These are phyloP conservation scores for Persicaria tinctoria DNA, from an alignment of 148 eudicot species.

Conservation along the genomic window DNA sequence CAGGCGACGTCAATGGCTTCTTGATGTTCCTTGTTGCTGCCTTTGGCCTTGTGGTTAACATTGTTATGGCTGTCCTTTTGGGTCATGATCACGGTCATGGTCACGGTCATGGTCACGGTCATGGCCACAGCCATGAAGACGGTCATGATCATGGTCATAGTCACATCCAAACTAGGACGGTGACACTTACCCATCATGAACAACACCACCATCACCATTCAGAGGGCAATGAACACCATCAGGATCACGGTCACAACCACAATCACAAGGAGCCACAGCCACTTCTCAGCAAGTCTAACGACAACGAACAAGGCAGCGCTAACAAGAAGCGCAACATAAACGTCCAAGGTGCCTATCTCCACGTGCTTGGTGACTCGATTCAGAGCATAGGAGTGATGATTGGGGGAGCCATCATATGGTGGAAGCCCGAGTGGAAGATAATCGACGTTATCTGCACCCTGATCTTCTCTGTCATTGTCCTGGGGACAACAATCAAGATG, in stretches of 20 bases:
- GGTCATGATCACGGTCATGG: conserved; percentile 77
- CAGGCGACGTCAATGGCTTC: conserved; percentile 71
- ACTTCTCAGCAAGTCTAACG: conserved; percentile 20
- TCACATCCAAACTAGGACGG: conserved; percentile 38
- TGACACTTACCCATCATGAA: conserved; percentile 21
- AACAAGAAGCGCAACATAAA: conserved; percentile 59
- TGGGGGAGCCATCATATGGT: conserved; percentile 91
- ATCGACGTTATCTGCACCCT: conserved; percentile 90
- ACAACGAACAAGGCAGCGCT: conserved; percentile 12
- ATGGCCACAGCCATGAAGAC: conserved; percentile 35
- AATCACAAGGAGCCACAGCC: conserved; percentile 45
- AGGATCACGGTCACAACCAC: conserved; percentile 30
- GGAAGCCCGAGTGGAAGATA: conserved; percentile 82
- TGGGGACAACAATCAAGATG: conserved; percentile 78
- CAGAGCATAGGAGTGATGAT: conserved; percentile 97
- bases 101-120: conserved; percentile 39
- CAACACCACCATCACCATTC: conserved; percentile 19
- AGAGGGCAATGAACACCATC: conserved; percentile 30
- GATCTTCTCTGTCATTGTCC: conserved; percentile 63
- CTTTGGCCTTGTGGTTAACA: conserved; percentile 71
- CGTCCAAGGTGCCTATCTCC: conserved; percentile 89
- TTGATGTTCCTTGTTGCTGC: conserved; percentile 81
- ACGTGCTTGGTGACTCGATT: conserved; percentile 89
- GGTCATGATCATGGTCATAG: conserved; percentile 21
- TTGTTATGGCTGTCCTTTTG: conserved; percentile 64